Base-by-base conservation (phyloP, 2,329 filamentous ascomycete species). In the Sarocladium oryzae region DNA sequence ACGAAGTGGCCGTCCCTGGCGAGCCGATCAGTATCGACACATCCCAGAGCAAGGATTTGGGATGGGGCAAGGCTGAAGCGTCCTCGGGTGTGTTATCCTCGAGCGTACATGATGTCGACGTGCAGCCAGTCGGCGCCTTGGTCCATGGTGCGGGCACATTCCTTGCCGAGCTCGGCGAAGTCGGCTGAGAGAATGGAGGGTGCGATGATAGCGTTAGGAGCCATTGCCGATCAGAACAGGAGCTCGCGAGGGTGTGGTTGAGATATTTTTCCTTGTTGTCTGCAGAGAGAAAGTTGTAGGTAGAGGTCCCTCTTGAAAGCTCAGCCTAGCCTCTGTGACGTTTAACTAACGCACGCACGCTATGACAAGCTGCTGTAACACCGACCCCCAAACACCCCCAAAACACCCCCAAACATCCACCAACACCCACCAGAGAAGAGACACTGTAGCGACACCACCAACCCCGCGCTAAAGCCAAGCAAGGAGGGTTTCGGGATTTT, bases 131-230 rank as follows among this genome's bases (percentile, higher is more conserved):
- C 68, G 8, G 66, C 60, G 15, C 69, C 68, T 10, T 62, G 57
- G 16, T 61, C 77, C 62, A 99, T 96, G 54, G 91, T 96, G 61
- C 82, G 81, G 49, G 83, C 82, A 74, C 93, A 99, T 68, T 89
- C 92, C 63, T 83, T 80, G 61, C 92, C 91, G 53, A 99, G 81
- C 57, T 86, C 78, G 63, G 84, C 91, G 72, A 99, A 99, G 78
- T 99, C 92, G 58, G 92, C 92, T 63, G 91, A 95, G 55, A 99
- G 84, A 61, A 99, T 97, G n/a, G 92, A 97, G 26, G 93, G 93
- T 15, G 92, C 92, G 62, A 99, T 96, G 68, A 99, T 96, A 45
- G 93, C 88, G 56, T 85, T 83, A 21, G 92, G 93, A 52, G 89
- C 77, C 92, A 97, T 21, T 97, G 57, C 54, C 74, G 48, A 28